These are phyloP conservation scores for Achaetomium macrosporum DNA, from an alignment of 2,329 filamentous ascomycete species.

Conservation along the genomic window DNA sequence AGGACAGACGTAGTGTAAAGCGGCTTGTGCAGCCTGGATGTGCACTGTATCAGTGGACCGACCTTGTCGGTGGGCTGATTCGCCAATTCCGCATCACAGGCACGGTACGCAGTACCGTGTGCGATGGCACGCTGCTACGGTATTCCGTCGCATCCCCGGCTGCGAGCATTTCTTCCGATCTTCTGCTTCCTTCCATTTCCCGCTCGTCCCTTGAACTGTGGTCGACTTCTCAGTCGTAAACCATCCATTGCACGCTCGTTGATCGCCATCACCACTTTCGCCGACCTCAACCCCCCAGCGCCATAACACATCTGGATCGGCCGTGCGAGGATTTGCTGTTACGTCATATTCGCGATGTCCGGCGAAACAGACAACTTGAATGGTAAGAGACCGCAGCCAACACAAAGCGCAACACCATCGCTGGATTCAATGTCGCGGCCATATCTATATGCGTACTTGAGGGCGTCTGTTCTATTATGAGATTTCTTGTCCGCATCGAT, in stretches of 20 bases:
- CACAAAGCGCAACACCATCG: neutral
- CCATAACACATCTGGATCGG: neutral
- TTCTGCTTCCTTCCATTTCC: neutral
- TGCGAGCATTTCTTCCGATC: neutral
- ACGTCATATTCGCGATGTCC: slow-evolving; percentile 28
- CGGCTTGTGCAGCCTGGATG: neutral
- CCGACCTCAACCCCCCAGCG: neutral
- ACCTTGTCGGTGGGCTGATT: slow-evolving; percentile 12
- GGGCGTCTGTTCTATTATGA: neutral
- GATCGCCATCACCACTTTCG: neutral
- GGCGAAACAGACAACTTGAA: slow-evolving; percentile 16
- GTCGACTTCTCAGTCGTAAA: neutral
- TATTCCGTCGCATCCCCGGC: neutral
- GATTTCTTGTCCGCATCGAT: neutral
- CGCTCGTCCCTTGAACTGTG: no score
- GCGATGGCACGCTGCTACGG: slow-evolving; percentile 12
- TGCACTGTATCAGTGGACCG: neutral
- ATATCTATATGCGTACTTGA: no score
- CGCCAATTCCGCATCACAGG: slow-evolving; percentile 9
- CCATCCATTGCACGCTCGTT: neutral
- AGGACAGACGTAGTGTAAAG: no score
- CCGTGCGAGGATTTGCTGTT: slow-evolving; percentile 8
- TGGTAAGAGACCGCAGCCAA: slow-evolving; percentile 18
- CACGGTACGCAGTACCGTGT: slow-evolving; percentile 9
- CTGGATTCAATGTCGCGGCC: neutral